Percentiles rank a stretch among this genome's conserved stretches.
Conservation (phyloP, 108 stramenopile genomes). For the Nitzschia putrida region DNA sequence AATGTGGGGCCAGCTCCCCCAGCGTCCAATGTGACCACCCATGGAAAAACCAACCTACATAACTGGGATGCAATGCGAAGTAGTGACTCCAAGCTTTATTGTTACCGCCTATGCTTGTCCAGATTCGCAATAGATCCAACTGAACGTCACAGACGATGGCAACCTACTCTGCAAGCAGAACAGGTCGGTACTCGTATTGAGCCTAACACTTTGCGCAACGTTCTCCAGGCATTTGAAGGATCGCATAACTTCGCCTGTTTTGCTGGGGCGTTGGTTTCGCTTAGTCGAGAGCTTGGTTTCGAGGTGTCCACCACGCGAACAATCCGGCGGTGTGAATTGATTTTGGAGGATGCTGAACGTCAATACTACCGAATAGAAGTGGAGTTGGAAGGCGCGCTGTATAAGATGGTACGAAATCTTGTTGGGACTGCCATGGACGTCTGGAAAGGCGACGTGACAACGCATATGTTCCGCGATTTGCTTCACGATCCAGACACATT, state of each 20-base stretch:
- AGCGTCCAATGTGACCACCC: conserved; percentile 13
- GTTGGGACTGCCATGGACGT: conserved; percentile 81
- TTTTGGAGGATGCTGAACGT: conserved; percentile 40
- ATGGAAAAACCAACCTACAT: conserved; percentile 4
- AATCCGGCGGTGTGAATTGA: conserved; percentile 58
- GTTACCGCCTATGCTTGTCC: conserved; percentile 66
- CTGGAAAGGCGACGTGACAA: conserved; percentile 43
- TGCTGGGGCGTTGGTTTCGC: conserved; percentile 72
- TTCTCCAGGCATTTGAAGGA: conserved; percentile 64
- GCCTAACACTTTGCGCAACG: conserved; percentile 34
- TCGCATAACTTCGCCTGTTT: conserved; percentile 80
- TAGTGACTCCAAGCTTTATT: conserved; percentile 66
- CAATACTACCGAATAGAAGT: conserved; percentile 70
- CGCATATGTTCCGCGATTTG: conserved; percentile 49
- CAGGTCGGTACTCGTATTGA: conserved; percentile 31
- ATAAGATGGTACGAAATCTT: conserved; percentile 88
- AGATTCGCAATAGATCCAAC: conserved; percentile 59
- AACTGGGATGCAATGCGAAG: conserved; percentile 73
- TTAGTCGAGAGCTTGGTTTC: conserved; percentile 40
- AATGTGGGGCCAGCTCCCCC: conserved; percentile 38
- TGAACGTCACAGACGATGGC: conserved; percentile 66
- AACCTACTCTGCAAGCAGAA: conserved; percentile 28
- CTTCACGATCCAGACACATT: conserved; percentile 28
- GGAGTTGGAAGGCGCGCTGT: conserved; percentile 73
- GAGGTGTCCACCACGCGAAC: conserved; percentile 59